Conservation (phyloP, 108 stramenopile genomes). For the Bacterosira constricta region DNA sequence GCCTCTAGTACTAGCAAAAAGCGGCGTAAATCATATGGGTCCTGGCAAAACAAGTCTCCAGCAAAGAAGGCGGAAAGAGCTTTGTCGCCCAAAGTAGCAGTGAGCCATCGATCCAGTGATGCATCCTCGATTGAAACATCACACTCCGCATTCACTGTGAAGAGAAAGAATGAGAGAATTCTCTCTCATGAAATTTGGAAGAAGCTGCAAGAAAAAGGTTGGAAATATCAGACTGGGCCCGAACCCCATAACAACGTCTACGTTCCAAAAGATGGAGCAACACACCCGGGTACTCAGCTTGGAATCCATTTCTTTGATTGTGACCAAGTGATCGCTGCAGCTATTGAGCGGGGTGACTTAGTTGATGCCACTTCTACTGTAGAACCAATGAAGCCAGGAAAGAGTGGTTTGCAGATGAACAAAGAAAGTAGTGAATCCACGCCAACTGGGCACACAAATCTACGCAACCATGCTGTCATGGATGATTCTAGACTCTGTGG, state of each 20-base stretch:
- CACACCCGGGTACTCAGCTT: slow-evolving; percentile 30
- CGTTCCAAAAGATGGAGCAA: slow-evolving; percentile 45
- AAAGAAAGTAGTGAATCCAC: not conserved
- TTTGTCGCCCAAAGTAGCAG: not conserved
- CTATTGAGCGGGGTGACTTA: slow-evolving; percentile 27
- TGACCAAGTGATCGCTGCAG: slow-evolving; percentile 33
- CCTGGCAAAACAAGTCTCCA: not conserved
- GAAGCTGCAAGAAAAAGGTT: slow-evolving; percentile 29
- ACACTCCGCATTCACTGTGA: not conserved
- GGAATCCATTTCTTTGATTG: slow-evolving; percentile 43
- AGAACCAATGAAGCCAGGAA: not conserved
- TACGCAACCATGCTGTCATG: not conserved
- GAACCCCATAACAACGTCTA: slow-evolving; percentile 51
- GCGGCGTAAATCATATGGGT: not conserved
- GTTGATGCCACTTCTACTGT: not conserved
- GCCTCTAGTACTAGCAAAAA: not conserved
- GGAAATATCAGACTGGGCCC: slow-evolving; percentile 42
- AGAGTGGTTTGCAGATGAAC: not conserved
- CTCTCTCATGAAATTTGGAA: slow-evolving; percentile 26
- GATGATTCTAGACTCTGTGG: slow-evolving; percentile 32
- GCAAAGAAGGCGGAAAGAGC: not conserved
- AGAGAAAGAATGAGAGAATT: not conserved
- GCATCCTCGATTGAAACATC: not conserved
- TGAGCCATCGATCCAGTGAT: slow-evolving; percentile 4
- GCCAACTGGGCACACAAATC: not conserved